Evolutionary conservation across 2,329 filamentous ascomycete species (phyloP), one percentile per base, ranked within the genome.

Genomic region (Aspergillus sojae): DNA sequence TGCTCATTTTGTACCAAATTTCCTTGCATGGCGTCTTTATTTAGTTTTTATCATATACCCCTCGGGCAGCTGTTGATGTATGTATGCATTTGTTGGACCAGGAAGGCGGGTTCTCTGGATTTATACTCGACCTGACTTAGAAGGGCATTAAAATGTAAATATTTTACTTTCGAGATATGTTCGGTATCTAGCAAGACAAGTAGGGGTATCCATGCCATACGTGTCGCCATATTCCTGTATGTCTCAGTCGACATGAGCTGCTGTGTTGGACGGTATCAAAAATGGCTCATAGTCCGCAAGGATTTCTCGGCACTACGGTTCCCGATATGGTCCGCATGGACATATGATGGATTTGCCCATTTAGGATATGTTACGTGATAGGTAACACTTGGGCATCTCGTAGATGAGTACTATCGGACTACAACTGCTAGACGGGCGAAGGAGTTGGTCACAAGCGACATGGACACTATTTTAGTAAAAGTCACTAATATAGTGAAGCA

Each of bases 11-110:
- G 64, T 67, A 64, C 45, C 58, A 58, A 63, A 58, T 58, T 59
- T 67, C 50, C 57, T 65, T 64, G 57, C 62, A 61, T 65, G 67
- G 63, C 60, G 65, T 64, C 65, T 63, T 61, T 66, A 46, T 62
- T 65, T 60, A 66, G 46, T 59, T 41, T 41, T 71, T 68, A 68
- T 60, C 69, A 71, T 72, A 72, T 72, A 72, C 70, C 70, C 70
- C 69, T 52, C 61, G 63, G 65, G 62, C 65, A 63, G 62, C 64
- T 65, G 56, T 66, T 65, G 65, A 64, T 70, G 65, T 64, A 67
- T 68, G 63, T 62, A 68, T 65, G 60, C 58, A 67, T 69, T 58
- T 64, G 53, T 64, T 59, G 62, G 34, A 65, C 46, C 58, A 60
- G 56, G 62, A 58, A 65, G 46, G 39, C 50, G 54, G 48, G 30